Conservation (phyloP, 345 rosid genomes). For the Linum lewisii region DNA sequence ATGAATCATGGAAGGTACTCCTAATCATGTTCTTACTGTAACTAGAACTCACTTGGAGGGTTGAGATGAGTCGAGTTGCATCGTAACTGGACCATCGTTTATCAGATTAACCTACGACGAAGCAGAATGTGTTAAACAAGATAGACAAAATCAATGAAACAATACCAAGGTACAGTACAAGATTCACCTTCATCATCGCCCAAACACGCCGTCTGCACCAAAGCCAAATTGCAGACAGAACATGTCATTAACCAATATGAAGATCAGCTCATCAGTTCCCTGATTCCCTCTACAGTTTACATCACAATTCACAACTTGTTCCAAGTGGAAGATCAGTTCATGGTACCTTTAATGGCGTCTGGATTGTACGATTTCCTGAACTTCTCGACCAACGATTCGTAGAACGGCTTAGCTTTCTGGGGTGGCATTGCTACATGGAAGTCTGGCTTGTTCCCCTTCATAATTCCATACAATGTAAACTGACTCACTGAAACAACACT, state of each 20-base stretch:
- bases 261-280: too few relatives aligned
- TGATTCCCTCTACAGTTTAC: not conserved
- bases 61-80: slow-evolving; percentile 73
- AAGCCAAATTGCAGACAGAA: not conserved
- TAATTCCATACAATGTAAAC: slow-evolving; percentile 73
- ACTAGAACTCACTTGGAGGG: slow-evolving; percentile 46
- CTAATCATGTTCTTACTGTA: too few relatives aligned
- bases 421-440: slow-evolving; percentile 96
- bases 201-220: slow-evolving; percentile 61
- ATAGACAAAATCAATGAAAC: not conserved
- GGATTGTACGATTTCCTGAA: slow-evolving; percentile 48
- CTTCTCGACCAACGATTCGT: slow-evolving; percentile 52
- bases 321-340: not conserved
- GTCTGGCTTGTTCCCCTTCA: slow-evolving; percentile 98
- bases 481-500: slow-evolving; percentile 60
- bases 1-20: too few relatives aligned
- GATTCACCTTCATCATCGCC: slow-evolving; percentile 80
- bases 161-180: not conserved
- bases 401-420: slow-evolving; percentile 64
- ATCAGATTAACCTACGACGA: slow-evolving; percentile 56
- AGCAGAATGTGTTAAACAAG: not conserved
- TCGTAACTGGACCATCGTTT: slow-evolving; percentile 88
- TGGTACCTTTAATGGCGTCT: slow-evolving; percentile 54
- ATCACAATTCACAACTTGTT: not conserved
- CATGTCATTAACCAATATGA: not conserved